Percentiles rank a stretch among this genome's conserved stretches.
phyloP scores from a whole-genome alignment of 805 yeast species.

The Komagataella pastoris region DNA sequence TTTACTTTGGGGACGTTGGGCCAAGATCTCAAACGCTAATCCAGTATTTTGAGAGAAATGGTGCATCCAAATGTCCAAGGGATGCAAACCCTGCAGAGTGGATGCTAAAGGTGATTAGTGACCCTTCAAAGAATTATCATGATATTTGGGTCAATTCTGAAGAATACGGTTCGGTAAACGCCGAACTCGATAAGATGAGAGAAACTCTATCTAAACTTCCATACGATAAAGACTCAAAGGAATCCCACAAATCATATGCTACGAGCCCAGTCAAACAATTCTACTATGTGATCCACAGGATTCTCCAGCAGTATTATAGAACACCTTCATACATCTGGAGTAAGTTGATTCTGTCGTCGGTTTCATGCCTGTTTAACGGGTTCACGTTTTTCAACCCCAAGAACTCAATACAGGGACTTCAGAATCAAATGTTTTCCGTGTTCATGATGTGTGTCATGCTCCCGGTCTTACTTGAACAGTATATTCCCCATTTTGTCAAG shows the following conservation, averaged over 20 bases:
- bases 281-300: slow-evolving; percentile 32
- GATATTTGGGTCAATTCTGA: slow-evolving; percentile 67
- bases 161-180: slow-evolving; percentile 43
- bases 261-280: slow-evolving; percentile 28
- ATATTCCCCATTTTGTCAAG: slow-evolving; percentile 43
- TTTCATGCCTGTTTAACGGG: slow-evolving; percentile 50
- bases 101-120: slow-evolving; percentile 69
- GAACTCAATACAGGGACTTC: slow-evolving; percentile 52
- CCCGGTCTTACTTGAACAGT: slow-evolving; percentile 46
- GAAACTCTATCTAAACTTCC: slow-evolving; percentile 27
- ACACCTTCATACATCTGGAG: slow-evolving; percentile 47
- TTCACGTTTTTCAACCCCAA: slow-evolving; percentile 56
- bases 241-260: slow-evolving; percentile 26
- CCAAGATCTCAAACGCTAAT: slow-evolving; percentile 43
- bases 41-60: slow-evolving; percentile 46
- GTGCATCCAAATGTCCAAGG: slow-evolving; percentile 45
- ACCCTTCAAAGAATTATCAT: slow-evolving; percentile 39
- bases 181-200: slow-evolving; percentile 51
- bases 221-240: slow-evolving; percentile 13
- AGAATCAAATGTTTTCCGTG: slow-evolving; percentile 69
- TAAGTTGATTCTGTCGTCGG: slow-evolving; percentile 36
- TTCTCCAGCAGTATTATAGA: slow-evolving; percentile 51
- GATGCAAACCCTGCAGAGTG: slow-evolving; percentile 66
- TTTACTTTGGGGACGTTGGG: slow-evolving; percentile 75
- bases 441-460: slow-evolving; percentile 53